These are phyloP conservation scores for Podila verticillata DNA, from an alignment of 192 early-diverging fungal species.

Conservation along the genomic window DNA sequence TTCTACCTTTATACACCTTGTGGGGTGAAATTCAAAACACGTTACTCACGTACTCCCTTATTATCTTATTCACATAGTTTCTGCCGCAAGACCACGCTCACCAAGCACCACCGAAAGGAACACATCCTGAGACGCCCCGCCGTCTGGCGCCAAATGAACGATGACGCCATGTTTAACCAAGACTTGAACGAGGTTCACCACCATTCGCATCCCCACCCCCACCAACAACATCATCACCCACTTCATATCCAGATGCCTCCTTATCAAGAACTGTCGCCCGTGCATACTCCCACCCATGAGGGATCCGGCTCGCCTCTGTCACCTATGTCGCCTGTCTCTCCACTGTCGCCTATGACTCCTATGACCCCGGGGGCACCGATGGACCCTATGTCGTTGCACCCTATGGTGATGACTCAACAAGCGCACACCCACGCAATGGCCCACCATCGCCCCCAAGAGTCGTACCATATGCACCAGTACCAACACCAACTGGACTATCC, in stretches of 20 bases:
- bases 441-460: too few relatives aligned
- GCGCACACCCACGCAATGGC: too few relatives aligned
- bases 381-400: constrained; percentile 23
- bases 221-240: background rate
- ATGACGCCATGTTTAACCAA: background rate
- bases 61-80: constrained; percentile 33
- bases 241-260: constrained; percentile 41
- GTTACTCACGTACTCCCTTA: too few relatives aligned
- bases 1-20: too few relatives aligned
- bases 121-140: constrained; percentile 32
- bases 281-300: constrained; percentile 39
- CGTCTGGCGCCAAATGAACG: constrained; percentile 19
- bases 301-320: background rate
- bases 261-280: constrained; percentile 17
- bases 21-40: too few relatives aligned
- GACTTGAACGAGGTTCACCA: background rate
- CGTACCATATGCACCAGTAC: too few relatives aligned
- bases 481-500: too few relatives aligned
- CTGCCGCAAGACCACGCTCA: constrained; percentile 64
- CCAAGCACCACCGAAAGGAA: constrained; percentile 58
- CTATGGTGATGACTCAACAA: constrained; percentile 3
- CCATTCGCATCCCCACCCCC: background rate
- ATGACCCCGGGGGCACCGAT: constrained; percentile 31
- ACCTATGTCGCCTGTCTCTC: constrained; percentile 24
- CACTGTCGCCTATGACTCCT: constrained; percentile 36